Conservation (phyloP, 2,329 filamentous ascomycete genomes). For the Penicillium brevicompactum region DNA sequence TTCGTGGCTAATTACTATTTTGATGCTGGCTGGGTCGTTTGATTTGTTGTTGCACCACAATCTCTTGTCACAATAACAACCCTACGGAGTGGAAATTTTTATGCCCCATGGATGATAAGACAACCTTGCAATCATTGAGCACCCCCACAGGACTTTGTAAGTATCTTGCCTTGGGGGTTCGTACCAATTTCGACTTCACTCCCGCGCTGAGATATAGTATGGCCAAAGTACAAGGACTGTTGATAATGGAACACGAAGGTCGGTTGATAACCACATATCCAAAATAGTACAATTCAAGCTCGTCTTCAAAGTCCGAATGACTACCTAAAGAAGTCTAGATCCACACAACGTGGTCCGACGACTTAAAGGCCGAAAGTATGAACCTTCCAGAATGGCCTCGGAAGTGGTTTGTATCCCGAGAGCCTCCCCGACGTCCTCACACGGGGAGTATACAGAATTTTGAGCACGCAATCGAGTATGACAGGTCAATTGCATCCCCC, state of each 20-base stretch:
- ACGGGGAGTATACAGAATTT: background rate
- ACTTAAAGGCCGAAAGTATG: background rate
- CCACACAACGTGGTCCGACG: background rate
- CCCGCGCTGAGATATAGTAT: background rate
- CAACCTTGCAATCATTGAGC: background rate
- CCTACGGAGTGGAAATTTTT: too few relatives aligned
- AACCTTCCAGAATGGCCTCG: conserved; percentile 7
- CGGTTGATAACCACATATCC: background rate
- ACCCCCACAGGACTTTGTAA: background rate
- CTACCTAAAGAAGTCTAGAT: background rate
- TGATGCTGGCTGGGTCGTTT: conserved; percentile 1
- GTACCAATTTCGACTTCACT: background rate
- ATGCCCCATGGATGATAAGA: background rate
- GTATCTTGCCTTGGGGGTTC: background rate
- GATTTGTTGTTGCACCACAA: background rate
- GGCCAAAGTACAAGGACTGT: background rate
- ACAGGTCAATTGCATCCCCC: background rate
- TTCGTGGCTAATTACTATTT: background rate
- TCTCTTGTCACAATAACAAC: background rate
- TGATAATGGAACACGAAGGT: conserved; percentile 1
- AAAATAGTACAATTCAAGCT: background rate
- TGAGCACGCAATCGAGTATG: background rate
- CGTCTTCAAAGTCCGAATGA: background rate
- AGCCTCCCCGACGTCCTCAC: background rate
- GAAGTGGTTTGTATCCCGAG: background rate